Conservation (phyloP, 176 grass and related monocot species). For the Chrysopogon serrulatus region DNA sequence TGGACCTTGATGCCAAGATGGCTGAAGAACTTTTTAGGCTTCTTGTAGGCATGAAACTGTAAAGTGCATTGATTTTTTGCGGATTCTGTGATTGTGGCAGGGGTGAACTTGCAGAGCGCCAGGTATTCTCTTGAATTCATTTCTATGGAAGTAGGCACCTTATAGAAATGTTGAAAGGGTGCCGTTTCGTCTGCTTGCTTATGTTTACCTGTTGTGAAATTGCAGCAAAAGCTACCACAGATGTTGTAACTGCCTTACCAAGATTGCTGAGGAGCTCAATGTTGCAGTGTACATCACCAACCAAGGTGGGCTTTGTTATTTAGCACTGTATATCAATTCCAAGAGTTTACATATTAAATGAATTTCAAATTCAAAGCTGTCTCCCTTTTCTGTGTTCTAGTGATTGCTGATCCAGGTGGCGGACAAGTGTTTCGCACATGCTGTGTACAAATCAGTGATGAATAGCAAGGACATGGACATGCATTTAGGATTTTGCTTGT, state of each 20-base stretch:
- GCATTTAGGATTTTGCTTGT: no score
- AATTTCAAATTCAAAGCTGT: not conserved
- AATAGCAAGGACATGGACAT: no score
- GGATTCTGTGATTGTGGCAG: conserved; percentile 84
- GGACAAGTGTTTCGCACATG: no score
- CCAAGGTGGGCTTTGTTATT: conserved; percentile 48
- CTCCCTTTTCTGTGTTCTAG: conserved; percentile 34
- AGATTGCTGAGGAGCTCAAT: conserved; percentile 99
- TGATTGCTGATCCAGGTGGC: conserved; percentile 86
- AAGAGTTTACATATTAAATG: not conserved
- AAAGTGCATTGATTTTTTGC: conserved; percentile 3
- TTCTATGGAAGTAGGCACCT: conserved; percentile 44
- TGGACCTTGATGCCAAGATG: conserved; percentile 95
- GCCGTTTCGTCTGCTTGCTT: not conserved
- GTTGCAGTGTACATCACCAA: conserved; percentile 97
- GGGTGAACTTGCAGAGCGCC: conserved; percentile 80
- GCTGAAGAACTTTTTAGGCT: conserved; percentile 83
- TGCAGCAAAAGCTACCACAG: conserved; percentile 93
- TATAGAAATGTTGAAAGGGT: not conserved
- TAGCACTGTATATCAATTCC: not conserved
- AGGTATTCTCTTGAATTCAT: conserved; percentile 38
- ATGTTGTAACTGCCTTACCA: conserved; percentile 88
- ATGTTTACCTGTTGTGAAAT: conserved; percentile 3
- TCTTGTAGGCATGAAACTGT: conserved; percentile 31
- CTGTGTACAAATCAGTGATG: no score